Base-by-base conservation (phyloP, 2,329 filamentous ascomycete species). In the Aspergillus latus region DNA sequence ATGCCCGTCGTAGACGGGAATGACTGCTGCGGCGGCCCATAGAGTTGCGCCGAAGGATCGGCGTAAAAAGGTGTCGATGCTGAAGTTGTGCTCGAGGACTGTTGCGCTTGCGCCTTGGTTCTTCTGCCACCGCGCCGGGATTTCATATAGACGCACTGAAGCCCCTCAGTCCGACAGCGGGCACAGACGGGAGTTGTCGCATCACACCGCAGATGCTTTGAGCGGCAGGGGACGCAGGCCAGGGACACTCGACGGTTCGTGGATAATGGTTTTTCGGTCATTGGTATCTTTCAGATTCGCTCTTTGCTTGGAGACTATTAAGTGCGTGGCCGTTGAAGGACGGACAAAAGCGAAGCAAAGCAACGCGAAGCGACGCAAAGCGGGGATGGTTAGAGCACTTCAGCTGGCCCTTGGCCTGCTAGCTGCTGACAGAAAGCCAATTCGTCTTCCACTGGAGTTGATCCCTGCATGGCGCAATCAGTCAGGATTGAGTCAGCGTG, bases 71-170 rank as follows among this genome's bases (percentile, higher is more conserved):
- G 34, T 13, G 28, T 15, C 40, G 36, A n/a, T 16, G 16, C 9
- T 16, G 15, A 10, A 46, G 29, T 36, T 28, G n/a, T 26, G 2
- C 15, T 43, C 8, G 40, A 43, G 40, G 34, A 37, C 11, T 37
- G 34, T 26, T 43, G 16, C 9, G 42, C 8, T 26, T 26, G 43
- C 2, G 5, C 5, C 29, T 15, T 50, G 1, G 36, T 48, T 30
- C 39, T 40, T 8, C 43, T 39, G 13, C 66, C 67, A 28, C 78
- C 78, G 60, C 78, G 71, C 47, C 78, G 69, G 9, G 78, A 80
- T 57, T 77, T 74, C 15, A 75, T 71, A 62, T 80, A 80, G 57
- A 74, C 74, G 54, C 78, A 81, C 29, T 74, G 66, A 56, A 75
- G 76, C 26, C 44, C 36, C 9, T 59, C 58, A 3, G 40, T 71